Base-by-base conservation (phyloP, 768 basidiomycete species). In the Stropharia rugosoannulata region DNA sequence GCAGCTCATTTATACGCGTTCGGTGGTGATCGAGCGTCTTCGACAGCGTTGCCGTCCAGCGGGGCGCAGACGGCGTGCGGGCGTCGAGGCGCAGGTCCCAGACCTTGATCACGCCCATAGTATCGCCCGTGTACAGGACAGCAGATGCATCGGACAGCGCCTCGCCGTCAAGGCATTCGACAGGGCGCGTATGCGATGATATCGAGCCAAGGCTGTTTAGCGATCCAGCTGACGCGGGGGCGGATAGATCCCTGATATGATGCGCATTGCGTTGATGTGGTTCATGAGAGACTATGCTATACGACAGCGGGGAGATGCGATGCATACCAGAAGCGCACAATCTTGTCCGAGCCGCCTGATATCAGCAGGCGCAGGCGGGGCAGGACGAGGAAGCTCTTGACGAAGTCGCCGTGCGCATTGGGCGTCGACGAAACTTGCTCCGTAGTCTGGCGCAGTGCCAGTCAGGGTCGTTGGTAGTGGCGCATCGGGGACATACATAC, bases 281-380 rank as follows among this genome's bases (percentile, higher is more conserved):
- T 32, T 44, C 6, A 25, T 51, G 22, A 54, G 32, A 35, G 16
- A 13, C 22, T 22, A 22, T 22, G 27, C 19, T 15, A 38, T 8
- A 37, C 25, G 32, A 19, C 9, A 22, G 12, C 3, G 22, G n/a
- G 13, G 10, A 22, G n/a, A 27, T 44, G 38, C 19, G 41, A 15
- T n/a, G 70, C 81, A 55, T 68, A 94, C 95, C 95, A 98, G 63
- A 97, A 78, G 57, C 92, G 82, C 25, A 96, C 75, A 22, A 84
- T 81, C 65, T 95, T 94, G 71, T 99, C 96, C 2, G 96, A 96
- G 41, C 93, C 85, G 25, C 90, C 89, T 1, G 95, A 95, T 13
- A 95, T 76, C 35, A 98, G 75, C 5, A 98, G 70, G 9, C 75
- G 70, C 7, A 86, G 75, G 3, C 79, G 71, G 2, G 90, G 83